Percentiles rank a stretch among this genome's conserved stretches.
These are phyloP conservation scores for Xylaria bambusicola DNA, from an alignment of 495 filamentous ascomycete genomes.

Conservation along the genomic window DNA sequence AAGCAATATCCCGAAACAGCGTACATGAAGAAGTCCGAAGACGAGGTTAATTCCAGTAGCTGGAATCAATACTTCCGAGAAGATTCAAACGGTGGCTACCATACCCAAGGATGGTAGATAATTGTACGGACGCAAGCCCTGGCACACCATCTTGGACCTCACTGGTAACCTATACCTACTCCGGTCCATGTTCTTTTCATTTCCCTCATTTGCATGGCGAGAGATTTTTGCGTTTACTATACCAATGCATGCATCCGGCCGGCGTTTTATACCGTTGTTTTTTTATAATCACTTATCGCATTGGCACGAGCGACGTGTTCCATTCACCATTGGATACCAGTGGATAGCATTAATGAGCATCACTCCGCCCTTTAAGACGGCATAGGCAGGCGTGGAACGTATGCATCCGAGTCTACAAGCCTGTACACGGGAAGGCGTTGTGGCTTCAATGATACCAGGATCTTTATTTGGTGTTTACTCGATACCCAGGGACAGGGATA, in stretches of 20 bases:
- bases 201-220: conserved; percentile 37
- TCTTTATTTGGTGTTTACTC: conserved; percentile 34
- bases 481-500: conserved; percentile 27
- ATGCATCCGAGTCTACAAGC: conserved; percentile 17
- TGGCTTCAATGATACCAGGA: conserved; percentile 42
- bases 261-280: conserved; percentile 43
- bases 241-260: conserved; percentile 45
- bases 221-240: conserved; percentile 38
- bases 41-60: conserved; percentile 45
- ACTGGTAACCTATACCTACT: too few relatives aligned
- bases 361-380: conserved; percentile 3
- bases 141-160: too few relatives aligned
- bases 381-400: not conserved
- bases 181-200: conserved; percentile 42
- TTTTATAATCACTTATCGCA: conserved; percentile 22
- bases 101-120: conserved; percentile 56
- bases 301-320: conserved; percentile 35
- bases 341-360: conserved; percentile 7
- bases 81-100: conserved; percentile 51
- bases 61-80: conserved; percentile 56
- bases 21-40: conserved; percentile 50
- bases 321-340: conserved; percentile 30
- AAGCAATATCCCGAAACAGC: conserved; percentile 69
- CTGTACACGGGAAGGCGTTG: conserved; percentile 33
- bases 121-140: too few relatives aligned